Base-by-base conservation (phyloP, 2,329 filamentous ascomycete genomes). In the Monosporascus sp. region DNA sequence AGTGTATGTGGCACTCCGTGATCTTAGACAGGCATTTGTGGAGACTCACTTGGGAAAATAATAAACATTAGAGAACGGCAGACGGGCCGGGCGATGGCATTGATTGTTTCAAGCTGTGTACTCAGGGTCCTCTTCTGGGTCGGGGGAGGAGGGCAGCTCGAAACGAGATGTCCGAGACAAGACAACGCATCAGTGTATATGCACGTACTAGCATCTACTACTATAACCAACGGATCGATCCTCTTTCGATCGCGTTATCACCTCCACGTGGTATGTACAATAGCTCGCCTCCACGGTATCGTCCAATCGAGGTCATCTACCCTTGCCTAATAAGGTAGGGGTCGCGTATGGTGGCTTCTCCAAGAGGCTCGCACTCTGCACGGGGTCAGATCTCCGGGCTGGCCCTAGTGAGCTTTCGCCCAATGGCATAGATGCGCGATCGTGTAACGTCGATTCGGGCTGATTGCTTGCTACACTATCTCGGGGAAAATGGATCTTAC, bases 21-120 rank as follows among this genome's bases (percentile, higher is more conserved):
- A 55, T 59, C 58, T 58, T 40, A 60, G 58, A 61, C 53, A 60
- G 22, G 24, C 45, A 28, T 28, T 46, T 43, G 45, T 52, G 26
- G 26, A 37, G 37, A 40, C 37, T 44, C 14, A 37, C 38, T 48
- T 47, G 53, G 47, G 50, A 50, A 50, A 49, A 53, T 44, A 47
- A 17, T 52, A 31, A 31, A 20, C 24, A 9, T 7, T 4, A 31
- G n/a, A 46, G 9, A 18, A 17, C 5, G 18, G 17, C 1, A 24
- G 15, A 24, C 15, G 24, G 20, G 20, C 55, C 57, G 63, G 63
- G 60, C 59, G 61, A 65, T 65, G 58, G 63, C 63, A 64, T 65
- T 60, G 58, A 58, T 59, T 58, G 50, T 51, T 37, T 41, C 31
- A 46, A 37, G 17, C 26, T 48, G 31, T n/a, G 28, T 31, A 55